These are phyloP conservation scores for Saccharomycopsis fodiens DNA, from an alignment of 805 yeast genomes.

Conservation along the genomic window DNA sequence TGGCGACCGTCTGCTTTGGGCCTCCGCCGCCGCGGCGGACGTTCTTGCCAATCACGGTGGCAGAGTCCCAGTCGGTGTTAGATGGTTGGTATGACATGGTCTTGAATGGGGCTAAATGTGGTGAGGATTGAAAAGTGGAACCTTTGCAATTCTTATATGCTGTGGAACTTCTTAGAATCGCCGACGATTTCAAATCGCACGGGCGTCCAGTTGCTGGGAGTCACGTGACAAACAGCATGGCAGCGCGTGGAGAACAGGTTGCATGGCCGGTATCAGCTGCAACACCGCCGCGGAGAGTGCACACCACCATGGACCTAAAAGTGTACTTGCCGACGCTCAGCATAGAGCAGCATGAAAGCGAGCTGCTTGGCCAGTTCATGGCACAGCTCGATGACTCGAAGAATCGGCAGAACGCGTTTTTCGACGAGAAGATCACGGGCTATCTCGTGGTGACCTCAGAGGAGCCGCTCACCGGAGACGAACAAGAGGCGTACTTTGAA, in stretches of 20 bases:
- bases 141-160: no score
- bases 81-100: slow-evolving; percentile 20
- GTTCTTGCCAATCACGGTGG: slow-evolving; percentile 80
- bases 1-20: slow-evolving; percentile 79
- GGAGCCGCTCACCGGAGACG: slow-evolving; percentile 6
- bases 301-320: slow-evolving; percentile 20
- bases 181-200: no score
- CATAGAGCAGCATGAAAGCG: slow-evolving; percentile 15
- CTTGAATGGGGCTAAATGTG: no score
- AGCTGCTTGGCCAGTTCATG: slow-evolving; percentile 12
- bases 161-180: no score
- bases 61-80: slow-evolving; percentile 80
- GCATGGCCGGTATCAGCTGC: no score
- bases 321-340: slow-evolving; percentile 19
- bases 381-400: slow-evolving; percentile 13
- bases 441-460: slow-evolving; percentile 17
- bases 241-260: no score
- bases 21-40: slow-evolving; percentile 87
- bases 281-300: no score
- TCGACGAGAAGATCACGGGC: slow-evolving; percentile 19
- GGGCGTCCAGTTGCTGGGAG: no score
- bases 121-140: no score
- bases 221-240: no score
- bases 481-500: slow-evolving; percentile 10
- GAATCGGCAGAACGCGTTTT: slow-evolving; percentile 20